Conservation (phyloP, 75 land plant species). For the Sequoiadendron giganteum region DNA sequence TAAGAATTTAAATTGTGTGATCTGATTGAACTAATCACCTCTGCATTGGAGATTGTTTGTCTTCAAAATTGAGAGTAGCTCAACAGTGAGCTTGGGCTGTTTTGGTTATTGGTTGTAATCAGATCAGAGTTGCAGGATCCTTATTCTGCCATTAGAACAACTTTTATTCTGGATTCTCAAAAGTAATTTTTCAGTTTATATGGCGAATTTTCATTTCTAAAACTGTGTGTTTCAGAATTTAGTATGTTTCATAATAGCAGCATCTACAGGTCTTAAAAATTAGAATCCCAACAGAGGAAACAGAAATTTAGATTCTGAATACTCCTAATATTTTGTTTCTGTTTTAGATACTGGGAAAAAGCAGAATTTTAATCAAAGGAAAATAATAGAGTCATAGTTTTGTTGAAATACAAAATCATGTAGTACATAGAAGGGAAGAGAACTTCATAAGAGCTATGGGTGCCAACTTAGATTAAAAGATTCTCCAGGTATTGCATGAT, state of each 20-base stretch:
- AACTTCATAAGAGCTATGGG: not conserved
- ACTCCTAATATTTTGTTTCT: not conserved
- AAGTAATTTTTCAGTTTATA: not conserved
- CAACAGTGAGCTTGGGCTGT: no score
- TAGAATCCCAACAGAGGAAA: not conserved
- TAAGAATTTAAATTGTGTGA: no score
- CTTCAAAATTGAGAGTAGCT: no score
- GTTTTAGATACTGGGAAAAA: not conserved
- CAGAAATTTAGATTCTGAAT: not conserved
- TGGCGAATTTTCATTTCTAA: not conserved
- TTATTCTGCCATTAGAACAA: no score
- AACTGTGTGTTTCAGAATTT: not conserved
- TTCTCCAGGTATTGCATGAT: not conserved
- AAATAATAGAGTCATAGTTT: not conserved
- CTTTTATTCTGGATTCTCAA: no score
- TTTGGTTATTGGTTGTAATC: no score
- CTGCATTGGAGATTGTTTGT: no score
- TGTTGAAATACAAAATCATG: not conserved
- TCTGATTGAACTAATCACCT: no score
- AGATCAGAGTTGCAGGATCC: no score
- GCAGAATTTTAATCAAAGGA: not conserved
- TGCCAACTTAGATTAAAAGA: not conserved
- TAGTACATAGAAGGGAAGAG: not conserved
- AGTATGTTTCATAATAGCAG: not conserved
- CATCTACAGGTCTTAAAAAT: not conserved